These are phyloP conservation scores for Didymella keratinophila DNA, from an alignment of 2,329 filamentous ascomycete species.

Conservation along the genomic window DNA sequence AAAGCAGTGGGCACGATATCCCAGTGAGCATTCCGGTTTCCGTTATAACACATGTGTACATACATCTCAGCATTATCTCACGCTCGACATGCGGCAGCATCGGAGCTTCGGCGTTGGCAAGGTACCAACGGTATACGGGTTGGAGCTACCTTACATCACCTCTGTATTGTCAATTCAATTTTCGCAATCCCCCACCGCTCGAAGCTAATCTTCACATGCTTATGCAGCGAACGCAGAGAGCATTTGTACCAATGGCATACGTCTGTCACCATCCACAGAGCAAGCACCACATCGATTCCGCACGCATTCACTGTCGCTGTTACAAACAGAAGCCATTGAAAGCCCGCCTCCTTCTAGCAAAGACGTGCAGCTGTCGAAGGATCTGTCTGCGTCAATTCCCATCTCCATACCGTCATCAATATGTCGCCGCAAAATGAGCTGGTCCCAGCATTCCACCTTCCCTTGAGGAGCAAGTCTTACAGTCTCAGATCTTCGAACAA, in stretches of 20 bases:
- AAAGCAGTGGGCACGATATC: constrained; percentile 27
- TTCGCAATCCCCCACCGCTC: neutral
- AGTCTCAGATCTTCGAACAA: neutral
- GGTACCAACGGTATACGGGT: constrained; percentile 14
- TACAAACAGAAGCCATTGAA: neutral
- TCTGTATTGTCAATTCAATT: constrained; percentile 19
- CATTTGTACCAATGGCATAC: neutral
- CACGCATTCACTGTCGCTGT: constrained; percentile 6
- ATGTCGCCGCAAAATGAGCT: neutral
- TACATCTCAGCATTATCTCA: constrained; percentile 32
- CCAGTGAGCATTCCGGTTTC: constrained; percentile 29
- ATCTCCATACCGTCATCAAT: neutral
- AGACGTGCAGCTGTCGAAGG: neutral
- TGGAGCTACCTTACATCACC: constrained; percentile 12
- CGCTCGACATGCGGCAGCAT: constrained; percentile 27
- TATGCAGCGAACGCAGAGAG: neutral
- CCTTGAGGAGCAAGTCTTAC: neutral
- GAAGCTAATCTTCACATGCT: neutral
- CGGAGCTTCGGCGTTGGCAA: constrained; percentile 30
- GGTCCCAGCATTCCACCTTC: neutral
- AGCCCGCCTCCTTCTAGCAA: neutral
- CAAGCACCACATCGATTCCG: neutral
- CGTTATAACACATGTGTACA: constrained; percentile 33
- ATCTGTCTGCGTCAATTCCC: neutral
- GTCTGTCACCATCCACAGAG: neutral